A percentile compares a stretch with the other conserved stretches of the same genome.
phyloP scores from a whole-genome alignment of 2,329 filamentous ascomycete species.

The Sporothrix mexicana region DNA sequence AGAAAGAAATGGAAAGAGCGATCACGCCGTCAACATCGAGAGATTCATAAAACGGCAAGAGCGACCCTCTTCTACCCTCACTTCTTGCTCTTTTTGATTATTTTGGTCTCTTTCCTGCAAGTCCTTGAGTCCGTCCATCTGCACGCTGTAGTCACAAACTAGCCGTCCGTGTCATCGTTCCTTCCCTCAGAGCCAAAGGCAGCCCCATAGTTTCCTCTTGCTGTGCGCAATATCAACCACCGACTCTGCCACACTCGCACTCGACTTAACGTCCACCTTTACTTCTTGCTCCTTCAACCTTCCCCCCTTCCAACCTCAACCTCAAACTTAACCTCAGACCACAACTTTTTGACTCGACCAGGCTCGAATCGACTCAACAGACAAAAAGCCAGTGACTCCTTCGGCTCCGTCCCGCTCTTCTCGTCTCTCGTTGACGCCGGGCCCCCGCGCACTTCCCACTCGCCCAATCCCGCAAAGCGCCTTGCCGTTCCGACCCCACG shows the following conservation, averaged over 20 bases:
- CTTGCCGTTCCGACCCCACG: conserved; percentile 15
- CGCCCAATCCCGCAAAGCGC: conserved; percentile 15
- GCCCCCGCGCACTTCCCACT: neutral
- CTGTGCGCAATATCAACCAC: conserved; percentile 12
- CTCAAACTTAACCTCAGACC: neutral
- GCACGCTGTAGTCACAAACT: neutral
- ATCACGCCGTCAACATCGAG: neutral
- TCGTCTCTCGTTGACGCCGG: neutral
- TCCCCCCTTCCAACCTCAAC: conserved; percentile 8
- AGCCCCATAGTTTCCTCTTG: neutral
- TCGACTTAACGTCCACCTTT: too few relatives aligned
- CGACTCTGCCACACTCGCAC: neutral
- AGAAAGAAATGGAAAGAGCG: conserved; percentile 22
- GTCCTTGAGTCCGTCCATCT: neutral
- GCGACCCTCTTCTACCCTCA: conserved; percentile 10
- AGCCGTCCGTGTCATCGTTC: conserved; percentile 14
- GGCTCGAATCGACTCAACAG: neutral
- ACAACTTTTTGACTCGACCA: neutral
- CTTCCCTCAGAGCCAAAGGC: neutral
- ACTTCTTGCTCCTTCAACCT: conserved; percentile 14
- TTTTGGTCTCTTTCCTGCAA: neutral
- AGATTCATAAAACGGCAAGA: conserved; percentile 32
- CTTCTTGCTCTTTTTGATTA: too few relatives aligned
- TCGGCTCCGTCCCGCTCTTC: neutral
- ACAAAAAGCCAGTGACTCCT: too few relatives aligned